Evolutionary conservation across 2,329 filamentous ascomycete genomes (phyloP), one percentile per base, ranked within the genome.

Genomic region (Aurifilum marmelostoma): DNA sequence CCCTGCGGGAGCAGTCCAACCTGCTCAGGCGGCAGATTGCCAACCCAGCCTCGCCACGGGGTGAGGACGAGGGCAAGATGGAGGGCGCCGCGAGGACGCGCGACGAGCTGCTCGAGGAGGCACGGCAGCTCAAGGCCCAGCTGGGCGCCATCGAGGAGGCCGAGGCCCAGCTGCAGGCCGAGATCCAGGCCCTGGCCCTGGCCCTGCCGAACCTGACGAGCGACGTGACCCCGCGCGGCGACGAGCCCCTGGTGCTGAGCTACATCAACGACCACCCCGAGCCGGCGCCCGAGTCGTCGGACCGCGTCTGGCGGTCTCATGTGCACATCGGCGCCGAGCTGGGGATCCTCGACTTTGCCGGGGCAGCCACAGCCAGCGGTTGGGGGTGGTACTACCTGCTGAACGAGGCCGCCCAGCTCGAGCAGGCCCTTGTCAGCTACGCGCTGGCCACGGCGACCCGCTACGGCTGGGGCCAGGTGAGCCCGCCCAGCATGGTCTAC

Each of bases 311-410:
- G 86, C 85, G 88, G 56, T 95, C 92, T 0, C 94, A 97, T 78
- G 91, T 96, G 9, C 87, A 95, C 73, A 95, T 99, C 74, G 96
- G 96, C 41, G 85, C 89, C 5, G 88, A 94, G 76, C 87, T 99
- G n/a, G 90, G 91, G 43, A 85, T 99, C n/a, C 84, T 99, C 65
- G 95, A 99, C 81, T 97, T 99, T 76, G 84, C 91, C 6, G 90
- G 87, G 69, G 93, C 94, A 6, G 91, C 91, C 1, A 89, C 87
- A n/a, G 90, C 93, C 1, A 92, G 91, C 3, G 96, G 96, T 50
- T 99, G 95, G 95, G 96, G 96, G 1, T 99, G 94, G 93, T 99
- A 99, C 82, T 98, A 94, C 80, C 88, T 99, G 14, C 84, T 93
- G n/a, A 93, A 95, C 76, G 94, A 97, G 76, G 96, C 90, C 11